Evolutionary conservation across 2,329 filamentous ascomycete genomes (phyloP), one percentile per base, ranked within the genome.

Genomic region (Nemania sp.): DNA sequence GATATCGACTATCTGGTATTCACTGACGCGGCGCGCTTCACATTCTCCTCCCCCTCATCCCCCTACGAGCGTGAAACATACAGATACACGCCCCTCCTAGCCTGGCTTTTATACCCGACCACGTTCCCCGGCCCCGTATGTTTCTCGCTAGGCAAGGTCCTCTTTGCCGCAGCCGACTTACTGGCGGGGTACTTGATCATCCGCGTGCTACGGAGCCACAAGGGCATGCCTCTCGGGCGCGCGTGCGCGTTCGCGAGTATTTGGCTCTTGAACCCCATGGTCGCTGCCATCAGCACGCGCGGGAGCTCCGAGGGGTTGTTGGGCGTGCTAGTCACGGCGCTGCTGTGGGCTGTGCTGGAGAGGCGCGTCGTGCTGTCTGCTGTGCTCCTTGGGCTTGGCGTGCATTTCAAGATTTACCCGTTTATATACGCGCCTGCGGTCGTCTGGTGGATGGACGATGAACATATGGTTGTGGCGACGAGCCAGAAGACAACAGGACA

Each of bases 1-100:
- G 94, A 99, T 74, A 97, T 99, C 66, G 94, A 99, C 79, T 99
- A 99, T 74, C 86, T 91, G 61, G 94, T 99, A 71, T 99, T 99
- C 78, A 97, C 94, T 43, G 93, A 97, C 71, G 94, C 94, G 22
- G 84, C 94, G 2, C 88, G 89, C 61, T 93, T 89, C 72, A 66
- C 68, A 22, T 69, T 70, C 57, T 43, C 28, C 4, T 31, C 77
- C 95, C 91, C 52, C 94, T 91, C 52, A 89, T 95, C 71, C 90
- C 94, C 94, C 1, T 99, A 99, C 71, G 81, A 82, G 34, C 85
- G 94, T 49, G 93, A 94, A 67, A 99, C 94, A 0, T 99, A 99
- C 76, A 89, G 94, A 56, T 99, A 99, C 77, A 97, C 94, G 23
- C 94, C 94, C 0, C 78, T 99, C 1, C 81, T 99, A 1, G 91